A percentile compares a stretch with the other conserved stretches of the same genome.
These are phyloP conservation scores for Microcyclosporella mali DNA, from an alignment of 2,329 filamentous ascomycete genomes.

Conservation along the genomic window DNA sequence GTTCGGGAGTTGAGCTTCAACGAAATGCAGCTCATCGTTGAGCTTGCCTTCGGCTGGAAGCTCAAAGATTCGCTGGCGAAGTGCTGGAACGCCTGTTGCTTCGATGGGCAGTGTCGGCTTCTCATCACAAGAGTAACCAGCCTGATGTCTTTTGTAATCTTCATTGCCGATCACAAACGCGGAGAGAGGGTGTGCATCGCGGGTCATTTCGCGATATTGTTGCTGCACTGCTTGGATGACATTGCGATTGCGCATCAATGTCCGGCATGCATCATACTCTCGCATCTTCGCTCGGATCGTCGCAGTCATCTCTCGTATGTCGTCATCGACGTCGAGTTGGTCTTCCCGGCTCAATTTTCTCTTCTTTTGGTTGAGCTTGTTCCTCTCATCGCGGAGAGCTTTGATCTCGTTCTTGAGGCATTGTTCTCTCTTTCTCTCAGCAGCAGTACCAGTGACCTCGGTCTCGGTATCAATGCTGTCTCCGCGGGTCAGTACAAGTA, in stretches of 20 bases:
- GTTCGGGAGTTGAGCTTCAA: slow-evolving; percentile 8
- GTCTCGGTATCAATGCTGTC: slow-evolving; percentile 13
- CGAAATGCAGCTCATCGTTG: slow-evolving; percentile 10
- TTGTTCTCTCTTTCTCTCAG: slow-evolving; percentile 5
- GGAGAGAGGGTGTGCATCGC: slow-evolving; percentile 4
- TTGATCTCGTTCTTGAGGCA: background rate
- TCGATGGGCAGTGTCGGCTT: slow-evolving; percentile 13
- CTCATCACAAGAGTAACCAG: slow-evolving; percentile 4
- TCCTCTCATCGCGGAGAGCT: background rate
- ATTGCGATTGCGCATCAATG: too few species aligned
- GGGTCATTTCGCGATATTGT: too few species aligned
- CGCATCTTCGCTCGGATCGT: background rate
- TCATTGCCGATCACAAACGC: slow-evolving; percentile 13
- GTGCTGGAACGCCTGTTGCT: slow-evolving; percentile 11
- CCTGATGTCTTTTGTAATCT: slow-evolving; percentile 13
- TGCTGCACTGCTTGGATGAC: too few species aligned
- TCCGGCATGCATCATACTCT: slow-evolving; percentile 2
- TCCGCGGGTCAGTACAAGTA: slow-evolving; percentile 8
- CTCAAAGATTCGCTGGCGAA: slow-evolving; percentile 4
- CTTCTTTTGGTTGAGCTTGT: background rate
- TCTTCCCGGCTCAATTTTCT: background rate
- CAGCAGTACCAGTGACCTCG: background rate
- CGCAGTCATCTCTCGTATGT: background rate
- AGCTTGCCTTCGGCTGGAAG: slow-evolving; percentile 12
- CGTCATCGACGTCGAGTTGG: slow-evolving; percentile 1